Percentiles rank a stretch among this genome's conserved stretches.
These are phyloP conservation scores for Panicum miliaceum DNA, from an alignment of 176 grass and related monocot species.

Conservation along the genomic window DNA sequence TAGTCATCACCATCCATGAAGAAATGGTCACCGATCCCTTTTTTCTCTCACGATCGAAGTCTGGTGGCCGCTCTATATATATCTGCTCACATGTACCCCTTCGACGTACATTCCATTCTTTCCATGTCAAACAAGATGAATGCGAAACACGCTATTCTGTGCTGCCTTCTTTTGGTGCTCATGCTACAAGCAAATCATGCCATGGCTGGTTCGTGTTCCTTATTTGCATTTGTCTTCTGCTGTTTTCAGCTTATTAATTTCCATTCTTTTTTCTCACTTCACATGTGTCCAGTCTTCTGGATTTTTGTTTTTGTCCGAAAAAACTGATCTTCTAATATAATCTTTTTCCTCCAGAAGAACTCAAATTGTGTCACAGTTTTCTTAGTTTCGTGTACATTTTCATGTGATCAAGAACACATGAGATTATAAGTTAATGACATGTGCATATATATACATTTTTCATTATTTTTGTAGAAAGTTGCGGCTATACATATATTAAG, in stretches of 20 bases:
- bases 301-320: background rate
- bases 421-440: background rate
- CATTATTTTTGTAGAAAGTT: background rate
- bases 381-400: background rate
- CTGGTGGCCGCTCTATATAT: background rate
- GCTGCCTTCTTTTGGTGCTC: background rate
- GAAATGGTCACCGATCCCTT: background rate
- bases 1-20: background rate
- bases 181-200: background rate
- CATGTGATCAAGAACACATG: background rate
- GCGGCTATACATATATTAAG: background rate
- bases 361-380: background rate
- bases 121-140: conserved; percentile 1
- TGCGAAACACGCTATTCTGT: background rate
- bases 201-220: background rate
- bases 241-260: background rate
- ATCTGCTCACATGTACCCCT: no score
- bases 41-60: background rate
- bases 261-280: background rate
- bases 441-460: background rate
- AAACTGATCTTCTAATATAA: background rate
- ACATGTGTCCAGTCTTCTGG: background rate
- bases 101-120: background rate
- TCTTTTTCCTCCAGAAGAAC: background rate
- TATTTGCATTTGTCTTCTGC: background rate